Evolutionary conservation across 345 rosid species (phyloP).

Genomic region (Hibiscus syriacus): DNA sequence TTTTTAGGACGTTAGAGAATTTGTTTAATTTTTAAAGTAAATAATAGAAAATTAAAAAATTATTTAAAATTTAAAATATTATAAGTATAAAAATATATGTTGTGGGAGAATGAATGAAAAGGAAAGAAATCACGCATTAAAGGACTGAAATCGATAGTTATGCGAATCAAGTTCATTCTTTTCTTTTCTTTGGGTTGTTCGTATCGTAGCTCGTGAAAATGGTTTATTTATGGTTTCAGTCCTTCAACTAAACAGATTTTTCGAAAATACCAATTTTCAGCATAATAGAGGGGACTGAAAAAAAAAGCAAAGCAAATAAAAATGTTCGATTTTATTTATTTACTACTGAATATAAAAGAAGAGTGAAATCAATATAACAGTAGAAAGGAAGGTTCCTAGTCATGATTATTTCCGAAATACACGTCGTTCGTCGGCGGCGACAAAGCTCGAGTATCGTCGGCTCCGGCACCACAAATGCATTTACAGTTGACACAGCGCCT

Average conservation of each 20-base stretch:
- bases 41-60: no score
- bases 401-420: background rate
- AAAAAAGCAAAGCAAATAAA: background rate
- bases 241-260: no score
- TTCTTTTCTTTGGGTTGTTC: background rate
- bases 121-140: no score
- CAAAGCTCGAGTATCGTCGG: background rate
- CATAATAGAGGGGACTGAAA: no score
- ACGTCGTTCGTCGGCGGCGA: background rate
- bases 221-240: no score
- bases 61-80: no score
- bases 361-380: background rate
- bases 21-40: no score
- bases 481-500: conserved; percentile 6
- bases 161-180: background rate
- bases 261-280: no score
- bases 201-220: background rate
- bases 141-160: background rate
- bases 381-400: background rate
- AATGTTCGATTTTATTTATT: background rate
- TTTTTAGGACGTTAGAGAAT: no score
- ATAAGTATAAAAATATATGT: no score
- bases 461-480: background rate
- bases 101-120: background rate
- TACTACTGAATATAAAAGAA: background rate